Percentiles rank a stretch among this genome's conserved stretches.
Evolutionary conservation across 352 stramenopile genomes (phyloP).

Genomic region (Lagenidium sp.): DNA sequence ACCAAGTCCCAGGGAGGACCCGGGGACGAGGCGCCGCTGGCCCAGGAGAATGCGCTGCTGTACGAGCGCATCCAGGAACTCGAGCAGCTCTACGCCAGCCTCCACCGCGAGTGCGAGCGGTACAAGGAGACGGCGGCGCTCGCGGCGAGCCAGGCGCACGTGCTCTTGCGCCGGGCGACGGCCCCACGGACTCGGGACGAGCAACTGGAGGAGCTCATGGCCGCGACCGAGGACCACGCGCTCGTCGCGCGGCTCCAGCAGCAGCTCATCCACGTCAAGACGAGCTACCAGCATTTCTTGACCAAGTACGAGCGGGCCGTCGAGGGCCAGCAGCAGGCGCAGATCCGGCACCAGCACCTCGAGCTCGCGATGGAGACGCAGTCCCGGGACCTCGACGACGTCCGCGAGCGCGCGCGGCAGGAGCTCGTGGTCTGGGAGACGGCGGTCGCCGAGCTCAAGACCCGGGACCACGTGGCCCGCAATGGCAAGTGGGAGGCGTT

Average conservation of each 20-base stretch:
- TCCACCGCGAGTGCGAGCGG: constrained; percentile 48
- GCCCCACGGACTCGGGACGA: constrained; percentile 45
- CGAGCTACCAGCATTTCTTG: constrained; percentile 75
- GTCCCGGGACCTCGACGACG: constrained; percentile 19
- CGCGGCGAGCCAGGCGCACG: constrained; percentile 55
- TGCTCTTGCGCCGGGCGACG: constrained; percentile 30
- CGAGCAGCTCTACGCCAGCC: constrained; percentile 61
- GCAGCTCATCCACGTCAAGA: constrained; percentile 84
- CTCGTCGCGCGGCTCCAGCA: constrained; percentile 88
- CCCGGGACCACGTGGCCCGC: constrained; percentile 45
- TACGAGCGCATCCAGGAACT: constrained; percentile 62
- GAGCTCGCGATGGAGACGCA: constrained; percentile 43
- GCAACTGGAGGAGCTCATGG: constrained; percentile 60
- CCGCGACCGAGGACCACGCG: constrained; percentile 81
- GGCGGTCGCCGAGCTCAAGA: constrained; percentile 35
- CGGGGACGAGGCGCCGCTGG: not conserved
- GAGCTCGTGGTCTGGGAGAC: constrained; percentile 34
- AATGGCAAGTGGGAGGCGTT: constrained; percentile 68
- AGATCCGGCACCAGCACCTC: constrained; percentile 47
- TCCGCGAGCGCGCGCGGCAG: constrained; percentile 24
- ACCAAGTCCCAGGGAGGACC: too few relatives aligned
- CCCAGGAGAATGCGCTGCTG: constrained; percentile 37
- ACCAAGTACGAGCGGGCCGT: constrained; percentile 50
- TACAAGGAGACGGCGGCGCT: constrained; percentile 58
- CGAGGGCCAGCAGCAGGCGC: constrained; percentile 37